Conservation (phyloP, 169 alveolate genomes). For the Cryptosporidium felis region DNA sequence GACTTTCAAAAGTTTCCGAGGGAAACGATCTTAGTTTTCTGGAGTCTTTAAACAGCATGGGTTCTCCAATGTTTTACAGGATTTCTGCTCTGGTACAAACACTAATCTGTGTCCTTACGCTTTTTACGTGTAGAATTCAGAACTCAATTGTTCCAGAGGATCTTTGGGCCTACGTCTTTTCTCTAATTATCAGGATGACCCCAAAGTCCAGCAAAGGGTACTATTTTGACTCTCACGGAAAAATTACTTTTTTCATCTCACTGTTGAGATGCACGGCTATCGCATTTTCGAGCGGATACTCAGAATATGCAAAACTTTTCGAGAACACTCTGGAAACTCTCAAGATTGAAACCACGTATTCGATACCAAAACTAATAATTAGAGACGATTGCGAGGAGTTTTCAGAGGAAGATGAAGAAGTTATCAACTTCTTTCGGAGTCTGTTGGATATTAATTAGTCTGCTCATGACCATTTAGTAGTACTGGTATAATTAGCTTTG, state of each 20-base stretch:
- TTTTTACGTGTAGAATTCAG: slow-evolving; percentile 40
- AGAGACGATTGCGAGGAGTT: slow-evolving; percentile 39
- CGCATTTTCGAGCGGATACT: slow-evolving; percentile 43
- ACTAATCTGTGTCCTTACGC: slow-evolving; percentile 1
- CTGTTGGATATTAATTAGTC: slow-evolving; percentile 11
- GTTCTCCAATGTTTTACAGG: slow-evolving; percentile 5
- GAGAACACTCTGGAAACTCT: neutral
- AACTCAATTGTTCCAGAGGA: slow-evolving; percentile 16
- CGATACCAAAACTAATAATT: slow-evolving; percentile 26
- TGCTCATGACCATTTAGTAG: neutral
- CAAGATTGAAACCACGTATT: neutral
- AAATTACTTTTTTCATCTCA: slow-evolving; percentile 24
- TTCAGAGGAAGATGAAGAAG: slow-evolving; percentile 48
- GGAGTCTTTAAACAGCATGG: too few relatives aligned
- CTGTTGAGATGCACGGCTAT: slow-evolving; percentile 33
- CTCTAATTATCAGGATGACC: neutral
- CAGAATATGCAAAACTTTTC: neutral
- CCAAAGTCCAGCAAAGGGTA: slow-evolving; percentile 49
- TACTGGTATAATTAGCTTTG: neutral
- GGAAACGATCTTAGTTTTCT: too few relatives aligned
- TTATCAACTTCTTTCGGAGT: slow-evolving; percentile 34
- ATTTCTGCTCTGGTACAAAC: slow-evolving; percentile 32
- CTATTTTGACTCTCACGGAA: slow-evolving; percentile 25
- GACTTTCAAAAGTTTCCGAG: too few relatives aligned
- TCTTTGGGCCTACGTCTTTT: slow-evolving; percentile 13